A percentile compares a stretch with the other conserved stretches of the same genome.
phyloP scores from a whole-genome alignment of 352 stramenopile species.

The Pythium brachiatum region DNA sequence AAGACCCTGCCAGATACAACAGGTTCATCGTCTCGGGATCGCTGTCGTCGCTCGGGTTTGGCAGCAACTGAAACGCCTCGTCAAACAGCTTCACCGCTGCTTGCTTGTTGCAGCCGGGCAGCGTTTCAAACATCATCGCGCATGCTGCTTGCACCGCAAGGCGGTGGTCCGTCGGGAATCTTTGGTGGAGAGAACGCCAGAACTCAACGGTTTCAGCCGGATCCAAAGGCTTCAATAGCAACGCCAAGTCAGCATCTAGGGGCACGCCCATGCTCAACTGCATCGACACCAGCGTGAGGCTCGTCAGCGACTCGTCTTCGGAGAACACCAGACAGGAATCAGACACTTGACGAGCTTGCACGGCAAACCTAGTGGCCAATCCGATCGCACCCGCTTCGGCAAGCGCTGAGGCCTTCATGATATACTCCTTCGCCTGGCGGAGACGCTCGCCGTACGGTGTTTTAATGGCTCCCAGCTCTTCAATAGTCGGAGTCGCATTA shows the following conservation, averaged over 20 bases:
- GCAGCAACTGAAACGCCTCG: slow-evolving; percentile 1
- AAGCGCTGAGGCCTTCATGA: neutral
- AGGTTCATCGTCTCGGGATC: slow-evolving; percentile 3
- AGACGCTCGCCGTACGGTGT: slow-evolving; percentile 4
- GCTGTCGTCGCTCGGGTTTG: neutral
- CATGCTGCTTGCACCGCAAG: neutral
- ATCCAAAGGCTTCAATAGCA: neutral
- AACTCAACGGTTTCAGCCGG: neutral
- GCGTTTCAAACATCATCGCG: slow-evolving; percentile 8
- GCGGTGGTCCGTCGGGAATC: neutral
- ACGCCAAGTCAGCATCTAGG: neutral
- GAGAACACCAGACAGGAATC: neutral
- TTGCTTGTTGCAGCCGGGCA: neutral
- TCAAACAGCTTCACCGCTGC: neutral
- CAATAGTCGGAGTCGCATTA: neutral
- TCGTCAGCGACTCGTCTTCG: neutral
- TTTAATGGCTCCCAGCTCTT: neutral
- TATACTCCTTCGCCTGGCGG: neutral
- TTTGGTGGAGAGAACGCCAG: neutral
- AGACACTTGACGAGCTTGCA: neutral
- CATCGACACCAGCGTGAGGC: neutral
- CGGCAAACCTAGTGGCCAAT: neutral
- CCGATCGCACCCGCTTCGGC: neutral
- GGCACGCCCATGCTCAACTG: neutral
- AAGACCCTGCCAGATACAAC: neutral